These are phyloP conservation scores for Salvia hispanica DNA, from an alignment of 257 asterid genomes.

Conservation along the genomic window DNA sequence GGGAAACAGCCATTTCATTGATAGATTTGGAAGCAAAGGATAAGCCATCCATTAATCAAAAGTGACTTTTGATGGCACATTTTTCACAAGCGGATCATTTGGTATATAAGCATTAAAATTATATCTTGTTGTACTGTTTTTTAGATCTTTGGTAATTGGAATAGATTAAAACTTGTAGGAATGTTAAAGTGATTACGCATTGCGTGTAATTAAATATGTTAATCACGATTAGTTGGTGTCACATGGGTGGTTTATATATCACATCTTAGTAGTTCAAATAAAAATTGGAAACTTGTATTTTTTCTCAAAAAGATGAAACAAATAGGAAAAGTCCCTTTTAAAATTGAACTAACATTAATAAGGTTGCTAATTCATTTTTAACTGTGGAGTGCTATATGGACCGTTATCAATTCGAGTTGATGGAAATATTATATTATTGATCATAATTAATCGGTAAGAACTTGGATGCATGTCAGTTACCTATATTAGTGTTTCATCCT, in stretches of 20 bases:
- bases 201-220: constrained; percentile 35
- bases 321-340: too few relatives aligned
- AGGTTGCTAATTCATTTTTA: neutral
- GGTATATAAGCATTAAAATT: too few relatives aligned
- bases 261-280: constrained; percentile 17
- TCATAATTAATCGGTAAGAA: too few relatives aligned
- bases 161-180: constrained; percentile 35
- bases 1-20: constrained; percentile 18
- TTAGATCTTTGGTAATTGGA: constrained; percentile 41
- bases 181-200: constrained; percentile 43
- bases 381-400: neutral
- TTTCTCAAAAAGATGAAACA: too few relatives aligned
- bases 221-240: constrained; percentile 44
- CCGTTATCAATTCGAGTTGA: neutral
- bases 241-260: constrained; percentile 51
- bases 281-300: neutral
- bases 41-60: constrained; percentile 4
- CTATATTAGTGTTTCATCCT: neutral
- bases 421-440: too few relatives aligned
- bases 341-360: too few relatives aligned
- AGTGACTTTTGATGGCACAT: constrained; percentile 38
- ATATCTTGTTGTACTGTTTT: neutral
- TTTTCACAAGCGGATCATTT: constrained; percentile 24
- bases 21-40: constrained; percentile 18
- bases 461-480: too few relatives aligned